Base-by-base conservation (phyloP, 1,284 basidiomycete genomes). In the Lentinula novae-zelandiae region DNA sequence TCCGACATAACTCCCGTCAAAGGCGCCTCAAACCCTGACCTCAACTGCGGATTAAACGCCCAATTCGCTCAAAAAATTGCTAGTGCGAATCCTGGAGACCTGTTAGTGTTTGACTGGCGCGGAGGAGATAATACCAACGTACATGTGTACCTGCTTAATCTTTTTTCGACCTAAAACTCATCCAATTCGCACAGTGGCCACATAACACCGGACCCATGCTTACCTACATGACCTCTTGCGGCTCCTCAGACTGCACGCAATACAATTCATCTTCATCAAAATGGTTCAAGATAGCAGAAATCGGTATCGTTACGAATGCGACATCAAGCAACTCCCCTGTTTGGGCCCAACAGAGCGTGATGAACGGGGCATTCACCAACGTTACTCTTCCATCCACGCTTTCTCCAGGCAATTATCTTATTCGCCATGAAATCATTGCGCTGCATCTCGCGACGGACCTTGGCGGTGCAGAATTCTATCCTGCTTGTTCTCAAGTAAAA, bases 41-140 rank as follows among this genome's bases (percentile, higher is more conserved):
- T 91, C 12, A 86, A 82, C 69, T 92, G 90, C 67, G 90, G 90
- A 2, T 72, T 77, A n/a, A 72, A 76, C 33, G 82, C 86, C 3
- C 71, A 78, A 59, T 72, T 76, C 2, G 88, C 85, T 1, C 65
- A 77, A 5, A 71, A 82, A 51, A 77, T 85, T 49, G 86, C 80
- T 0, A 67, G 79, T 53, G 88, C 83, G 10, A 86, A 84, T 57
- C 84, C 90, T 0, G 89, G 90, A 15, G 85, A 84, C 69, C 68
- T 67, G 0, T 59, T 92, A 15, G 73, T 76, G 3, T 83, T 92
- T 67, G 73, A 77, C 63, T 92, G 89, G 89, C 73, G 71, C 36
- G 83, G 77, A 48, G 83, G 79, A 1, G 76, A 78, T 66, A 74
- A 75, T 6, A 74, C 72, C 60, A 72, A 78, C 53, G 85, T 86